These are phyloP conservation scores for Lodderomyces jiufengensis DNA, from an alignment of 1,139 yeast genomes.

Conservation along the genomic window DNA sequence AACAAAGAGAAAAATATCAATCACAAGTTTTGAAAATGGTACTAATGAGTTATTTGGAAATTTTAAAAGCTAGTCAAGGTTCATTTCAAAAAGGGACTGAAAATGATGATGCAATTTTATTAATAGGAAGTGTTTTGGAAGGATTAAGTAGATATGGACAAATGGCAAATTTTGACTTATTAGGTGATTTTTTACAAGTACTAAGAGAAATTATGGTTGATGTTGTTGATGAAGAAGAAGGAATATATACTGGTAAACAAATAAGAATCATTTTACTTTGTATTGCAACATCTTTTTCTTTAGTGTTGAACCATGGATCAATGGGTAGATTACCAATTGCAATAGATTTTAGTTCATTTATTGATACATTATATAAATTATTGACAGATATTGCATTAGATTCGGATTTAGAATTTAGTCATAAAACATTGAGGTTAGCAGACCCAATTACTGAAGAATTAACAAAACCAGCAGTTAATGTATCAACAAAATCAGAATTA, in stretches of 20 bases:
- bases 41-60: slow-evolving; percentile 71
- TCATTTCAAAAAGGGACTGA: slow-evolving; percentile 20
- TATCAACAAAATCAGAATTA: slow-evolving; percentile 85
- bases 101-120: slow-evolving; percentile 46
- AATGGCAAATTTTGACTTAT: slow-evolving; percentile 84
- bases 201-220: slow-evolving; percentile 72
- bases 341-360: slow-evolving; percentile 67
- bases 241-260: slow-evolving; percentile 32
- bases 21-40: slow-evolving; percentile 76
- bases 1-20: slow-evolving; percentile 81
- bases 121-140: slow-evolving; percentile 86
- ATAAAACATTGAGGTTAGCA: slow-evolving; percentile 70
- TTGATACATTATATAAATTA: slow-evolving; percentile 66
- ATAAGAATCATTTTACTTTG: slow-evolving; percentile 76
- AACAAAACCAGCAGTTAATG: slow-evolving; percentile 70
- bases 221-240: slow-evolving; percentile 32
- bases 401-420: slow-evolving; percentile 81
- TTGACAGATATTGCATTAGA: slow-evolving; percentile 69
- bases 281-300: slow-evolving; percentile 82
- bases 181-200: slow-evolving; percentile 90
- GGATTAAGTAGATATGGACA: slow-evolving; percentile 89
- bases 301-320: slow-evolving; percentile 70
- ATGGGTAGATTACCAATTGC: slow-evolving; percentile 52
- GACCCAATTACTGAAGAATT: slow-evolving; percentile 58
- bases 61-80: slow-evolving; percentile 50